Conservation (phyloP, 192 early-diverging fungal species). For the Lobosporangium transversale region DNA sequence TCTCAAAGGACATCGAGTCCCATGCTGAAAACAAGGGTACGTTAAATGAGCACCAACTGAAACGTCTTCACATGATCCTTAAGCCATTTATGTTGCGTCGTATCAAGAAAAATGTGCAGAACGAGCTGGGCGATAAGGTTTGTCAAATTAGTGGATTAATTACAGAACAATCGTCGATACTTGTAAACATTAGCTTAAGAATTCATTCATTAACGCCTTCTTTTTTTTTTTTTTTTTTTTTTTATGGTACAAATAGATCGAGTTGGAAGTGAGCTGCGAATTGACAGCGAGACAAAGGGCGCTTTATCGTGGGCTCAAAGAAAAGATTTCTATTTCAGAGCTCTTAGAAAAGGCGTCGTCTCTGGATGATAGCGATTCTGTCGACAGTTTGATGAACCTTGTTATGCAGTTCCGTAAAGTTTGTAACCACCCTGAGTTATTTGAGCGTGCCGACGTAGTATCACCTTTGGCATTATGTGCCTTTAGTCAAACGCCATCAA, state of each 20-base stretch:
- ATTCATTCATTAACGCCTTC: too few relatives aligned
- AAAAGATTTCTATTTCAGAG: constrained; percentile 82
- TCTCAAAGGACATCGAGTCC: constrained; percentile 90
- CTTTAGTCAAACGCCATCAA: constrained; percentile 67
- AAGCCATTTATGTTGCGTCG: constrained; percentile 96
- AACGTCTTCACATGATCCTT: constrained; percentile 88
- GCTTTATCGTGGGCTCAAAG: constrained; percentile 78
- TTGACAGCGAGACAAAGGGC: constrained; percentile 78
- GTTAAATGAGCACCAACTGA: constrained; percentile 86
- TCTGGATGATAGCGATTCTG: constrained; percentile 71
- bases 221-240: too few relatives aligned
- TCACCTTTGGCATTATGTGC: constrained; percentile 72
- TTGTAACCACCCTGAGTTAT: constrained; percentile 88
- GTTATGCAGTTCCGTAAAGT: constrained; percentile 96
- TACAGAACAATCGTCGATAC: too few relatives aligned
- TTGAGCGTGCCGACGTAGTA: constrained; percentile 86
- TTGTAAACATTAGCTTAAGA: too few relatives aligned
- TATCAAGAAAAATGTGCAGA: constrained; percentile 90
- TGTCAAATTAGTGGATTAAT: neutral
- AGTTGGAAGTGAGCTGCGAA: constrained; percentile 81
- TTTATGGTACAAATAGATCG: too few relatives aligned
- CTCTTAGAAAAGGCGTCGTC: constrained; percentile 74
- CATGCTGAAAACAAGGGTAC: constrained; percentile 85
- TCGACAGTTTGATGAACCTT: constrained; percentile 89
- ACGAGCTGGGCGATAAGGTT: constrained; percentile 89